Conservation (phyloP, 2,329 filamentous ascomycete species). For the Emericellopsis cladophorae region DNA sequence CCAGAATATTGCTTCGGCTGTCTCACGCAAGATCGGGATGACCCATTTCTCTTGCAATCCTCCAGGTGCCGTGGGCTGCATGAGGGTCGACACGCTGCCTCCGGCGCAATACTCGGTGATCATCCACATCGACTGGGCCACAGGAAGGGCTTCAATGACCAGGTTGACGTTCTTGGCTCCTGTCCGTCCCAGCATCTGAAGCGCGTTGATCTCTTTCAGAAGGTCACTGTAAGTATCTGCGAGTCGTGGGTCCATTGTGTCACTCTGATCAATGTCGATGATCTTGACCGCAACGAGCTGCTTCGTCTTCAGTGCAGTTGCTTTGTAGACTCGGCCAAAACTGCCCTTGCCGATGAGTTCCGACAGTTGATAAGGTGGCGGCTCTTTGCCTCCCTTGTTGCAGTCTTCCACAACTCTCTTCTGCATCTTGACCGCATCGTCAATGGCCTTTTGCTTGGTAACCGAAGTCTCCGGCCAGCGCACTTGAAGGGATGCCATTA, state of each 20-base stretch:
- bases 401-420: constrained; percentile 49
- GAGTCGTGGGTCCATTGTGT: constrained; percentile 51
- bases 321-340: constrained; percentile 65
- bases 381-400: constrained; percentile 42
- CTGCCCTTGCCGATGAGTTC: constrained; percentile 66
- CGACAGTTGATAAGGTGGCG: constrained; percentile 54
- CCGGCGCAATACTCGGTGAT: constrained; percentile 79
- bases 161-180: constrained; percentile 71
- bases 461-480: constrained; percentile 27
- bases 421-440: constrained; percentile 63
- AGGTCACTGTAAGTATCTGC: constrained; percentile 59
- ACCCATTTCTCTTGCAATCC: constrained; percentile 61
- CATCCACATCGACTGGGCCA: constrained; percentile 77
- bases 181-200: constrained; percentile 61
- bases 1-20: constrained; percentile 53
- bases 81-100: constrained; percentile 64
- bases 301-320: constrained; percentile 27
- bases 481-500: constrained; percentile 28
- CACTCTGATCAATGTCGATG: constrained; percentile 70
- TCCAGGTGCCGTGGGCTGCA: constrained; percentile 53
- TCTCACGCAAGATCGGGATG: constrained; percentile 53
- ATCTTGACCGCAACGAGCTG: constrained; percentile 66
- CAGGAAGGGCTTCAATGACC: constrained; percentile 65
- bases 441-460: constrained; percentile 46
- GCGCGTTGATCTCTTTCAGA: constrained; percentile 53